Percentiles rank a stretch among this genome's conserved stretches.
Evolutionary conservation across 257 asterid genomes (phyloP).

Genomic region (Linaria vulgaris): DNA sequence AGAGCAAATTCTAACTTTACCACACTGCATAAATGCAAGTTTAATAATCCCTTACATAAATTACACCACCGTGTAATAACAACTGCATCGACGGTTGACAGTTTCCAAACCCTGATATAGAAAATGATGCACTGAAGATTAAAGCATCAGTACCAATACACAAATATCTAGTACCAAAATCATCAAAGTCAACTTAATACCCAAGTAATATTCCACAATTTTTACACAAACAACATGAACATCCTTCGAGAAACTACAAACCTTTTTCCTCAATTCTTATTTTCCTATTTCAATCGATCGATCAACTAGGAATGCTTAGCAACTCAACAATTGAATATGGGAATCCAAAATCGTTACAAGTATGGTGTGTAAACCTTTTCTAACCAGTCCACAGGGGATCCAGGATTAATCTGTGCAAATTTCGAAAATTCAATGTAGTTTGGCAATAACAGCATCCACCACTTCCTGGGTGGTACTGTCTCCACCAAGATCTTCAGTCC

Average conservation of each 20-base stretch:
- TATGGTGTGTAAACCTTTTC: conserved; percentile 14
- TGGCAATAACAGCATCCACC: conserved; percentile 81
- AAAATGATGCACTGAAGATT: too few relatives aligned
- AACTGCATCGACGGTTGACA: too few relatives aligned
- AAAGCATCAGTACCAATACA: too few relatives aligned
- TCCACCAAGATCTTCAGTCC: conserved; percentile 92
- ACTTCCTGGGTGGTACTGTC: conserved; percentile 82
- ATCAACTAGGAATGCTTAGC: conserved; percentile 16
- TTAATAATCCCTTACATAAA: too few relatives aligned
- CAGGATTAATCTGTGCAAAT: conserved; percentile 8
- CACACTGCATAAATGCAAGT: too few relatives aligned
- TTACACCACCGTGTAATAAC: too few relatives aligned
- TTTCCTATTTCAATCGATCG: conserved; percentile 23
- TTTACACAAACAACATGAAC: not conserved
- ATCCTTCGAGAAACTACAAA: conserved; percentile 1
- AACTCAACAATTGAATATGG: conserved; percentile 35
- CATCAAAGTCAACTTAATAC: conserved; percentile 4
- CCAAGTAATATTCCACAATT: conserved; percentile 13
- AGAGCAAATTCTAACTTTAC: too few relatives aligned
- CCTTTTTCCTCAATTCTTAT: conserved; percentile 15
- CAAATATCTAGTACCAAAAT: too few relatives aligned
- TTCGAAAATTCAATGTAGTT: conserved; percentile 43
- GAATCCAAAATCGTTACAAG: conserved; percentile 38
- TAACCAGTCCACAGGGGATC: conserved; percentile 20
- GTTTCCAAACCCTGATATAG: too few relatives aligned